Base-by-base conservation (phyloP, 2,329 filamentous ascomycete species). In the Alternaria conjuncta region DNA sequence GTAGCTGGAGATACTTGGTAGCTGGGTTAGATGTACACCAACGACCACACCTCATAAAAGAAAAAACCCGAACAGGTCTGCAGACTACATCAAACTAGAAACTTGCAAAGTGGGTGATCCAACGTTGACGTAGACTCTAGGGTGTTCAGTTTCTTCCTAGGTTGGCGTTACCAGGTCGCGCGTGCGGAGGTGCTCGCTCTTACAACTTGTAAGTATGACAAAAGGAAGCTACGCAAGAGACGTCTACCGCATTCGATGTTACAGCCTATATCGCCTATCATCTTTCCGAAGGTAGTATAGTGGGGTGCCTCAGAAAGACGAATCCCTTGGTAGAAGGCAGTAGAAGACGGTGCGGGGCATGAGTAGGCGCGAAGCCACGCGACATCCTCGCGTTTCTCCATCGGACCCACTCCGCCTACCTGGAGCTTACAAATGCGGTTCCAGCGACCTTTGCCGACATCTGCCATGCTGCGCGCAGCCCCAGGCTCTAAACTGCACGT, bases 391-490 rank as follows among this genome's bases (percentile, higher is more conserved):
- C 25, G 36, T 58, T 47, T 58, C 57, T 47, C 26, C 36, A 50
- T 50, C 28, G 23, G 57, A 54, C 57, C 57, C 57, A 61, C 61
- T 30, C 36, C 36, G 20, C 46, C 46, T 30, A 47, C 32, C 9
- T 15, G 5, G 21, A 28, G 61, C 53, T 64, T 64, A 64, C 58
- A 64, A 64, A 64, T 64, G 47, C 61, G 20, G 25, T 9, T 15
- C n/a, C 13, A 56, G 15, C 11, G 18, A 21, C 15, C n/a, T 26
- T 18, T 50, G 23, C 49, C 49, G 49, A 53, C 30, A 23, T 23
- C 49, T 53, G 30, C 49, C 30, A 53, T 53, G 30, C 18, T 32
- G 49, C 30, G 30, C 49, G 49, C 28, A 32, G 49, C 32, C 3
- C 28, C 18, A 28, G 41, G 11, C 28, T 41, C 23, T 23, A 45